Evolutionary conservation across 768 basidiomycete genomes (phyloP), one percentile per base, ranked within the genome.

Genomic region (Fistulinella prunicolor): DNA sequence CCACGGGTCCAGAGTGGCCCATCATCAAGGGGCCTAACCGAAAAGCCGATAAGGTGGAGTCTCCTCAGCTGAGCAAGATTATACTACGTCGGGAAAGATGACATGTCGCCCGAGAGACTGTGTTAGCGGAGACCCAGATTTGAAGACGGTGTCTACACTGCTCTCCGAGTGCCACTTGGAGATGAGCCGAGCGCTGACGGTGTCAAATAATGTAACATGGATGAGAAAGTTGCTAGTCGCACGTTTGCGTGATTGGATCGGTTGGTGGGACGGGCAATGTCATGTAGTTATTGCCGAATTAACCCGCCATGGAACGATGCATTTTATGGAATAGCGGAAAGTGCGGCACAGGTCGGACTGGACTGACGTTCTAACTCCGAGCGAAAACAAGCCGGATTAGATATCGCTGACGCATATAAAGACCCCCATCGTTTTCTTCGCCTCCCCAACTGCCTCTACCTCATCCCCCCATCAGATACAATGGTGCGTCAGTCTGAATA

Each of bases 401-500:
- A 59, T 53, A 44, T 38, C 43, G 6, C 36, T 7, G 3, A 16
- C 58, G 48, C 58, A 53, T 68, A 67, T 67, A 69, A 67, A 51
- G 44, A 16, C 42, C 47, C 40, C 23, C 50, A 1, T 53, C 44
- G 13, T 42, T 40, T 44, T 16, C 19, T 38, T 42, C 35, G 29
- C 14, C 42, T 23, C 29, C 47, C 41, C 42, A 37, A 24, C 52
- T 29, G 21, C 44, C 22, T 19, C 53, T 48, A 40, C 28, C 8
- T n/a, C 56, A 38, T 45, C 56, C 42, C 28, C 36, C 19, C 44
- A 49, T 20, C 49, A 46, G 17, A 13, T 28, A 62, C 44, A 53
- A 67, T 67, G 65, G 66, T 67, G 65, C 16, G 9, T 39, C 19
- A 14, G 7, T 24, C 2, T 16, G 8, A 9, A 28, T n/a, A 14